Evolutionary conservation across 75 land plant species (phyloP).

Genomic region (Pinus tabuliformis): DNA sequence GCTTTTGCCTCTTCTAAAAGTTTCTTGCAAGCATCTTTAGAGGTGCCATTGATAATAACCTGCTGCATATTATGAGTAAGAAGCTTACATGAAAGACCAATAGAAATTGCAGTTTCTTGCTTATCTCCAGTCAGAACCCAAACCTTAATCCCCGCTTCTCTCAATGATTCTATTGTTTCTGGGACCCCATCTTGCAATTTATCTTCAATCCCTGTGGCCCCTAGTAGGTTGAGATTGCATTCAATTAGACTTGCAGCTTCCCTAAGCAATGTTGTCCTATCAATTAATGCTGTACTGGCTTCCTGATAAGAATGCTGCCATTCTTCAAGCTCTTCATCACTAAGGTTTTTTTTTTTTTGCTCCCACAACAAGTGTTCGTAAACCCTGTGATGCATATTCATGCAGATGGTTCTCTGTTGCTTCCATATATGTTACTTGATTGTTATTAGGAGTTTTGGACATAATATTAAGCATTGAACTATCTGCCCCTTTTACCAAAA

Average conservation of each 20-base stretch:
- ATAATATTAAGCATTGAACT: constrained; percentile 60
- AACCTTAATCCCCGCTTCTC: constrained; percentile 84
- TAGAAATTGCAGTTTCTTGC: constrained; percentile 90
- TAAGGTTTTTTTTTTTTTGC: constrained; percentile 66
- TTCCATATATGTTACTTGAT: not conserved
- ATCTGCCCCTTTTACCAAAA: constrained; percentile 89
- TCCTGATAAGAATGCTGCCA: constrained; percentile 67
- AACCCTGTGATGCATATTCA: constrained; percentile 64
- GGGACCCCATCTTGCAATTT: constrained; percentile 90
- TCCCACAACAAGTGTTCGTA: constrained; percentile 85
- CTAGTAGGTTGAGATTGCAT: constrained; percentile 50
- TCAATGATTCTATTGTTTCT: constrained; percentile 80
- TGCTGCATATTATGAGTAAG: constrained; percentile 68
- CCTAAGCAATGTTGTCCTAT: constrained; percentile 54
- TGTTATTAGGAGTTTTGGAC: constrained; percentile 2
- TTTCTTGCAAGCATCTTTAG: constrained; percentile 54
- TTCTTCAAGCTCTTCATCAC: constrained; percentile 40
- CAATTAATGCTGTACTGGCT: constrained; percentile 73
- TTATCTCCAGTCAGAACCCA: constrained; percentile 95
- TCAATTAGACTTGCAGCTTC: constrained; percentile 66
- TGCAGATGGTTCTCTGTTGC: constrained; percentile 58
- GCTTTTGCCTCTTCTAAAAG: constrained; percentile 51
- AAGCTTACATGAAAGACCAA: constrained; percentile 79
- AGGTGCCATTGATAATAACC: constrained; percentile 71
- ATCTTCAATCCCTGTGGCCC: constrained; percentile 89